Evolutionary conservation across 495 filamentous ascomycete genomes (phyloP).

Genomic region (Tuber borchii): DNA sequence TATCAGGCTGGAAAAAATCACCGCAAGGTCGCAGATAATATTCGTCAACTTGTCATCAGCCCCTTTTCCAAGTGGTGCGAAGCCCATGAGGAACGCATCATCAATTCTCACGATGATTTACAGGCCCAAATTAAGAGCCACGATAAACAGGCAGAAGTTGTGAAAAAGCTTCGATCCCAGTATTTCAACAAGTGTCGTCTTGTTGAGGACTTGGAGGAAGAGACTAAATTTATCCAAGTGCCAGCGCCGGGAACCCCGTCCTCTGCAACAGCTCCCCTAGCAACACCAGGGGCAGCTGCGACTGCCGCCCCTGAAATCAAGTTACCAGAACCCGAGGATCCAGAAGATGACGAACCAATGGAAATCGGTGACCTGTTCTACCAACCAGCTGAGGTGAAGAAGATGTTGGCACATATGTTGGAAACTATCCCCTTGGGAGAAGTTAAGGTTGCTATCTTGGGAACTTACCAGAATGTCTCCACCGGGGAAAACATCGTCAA

Average conservation of each 20-base stretch:
- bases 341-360: conserved; percentile 59
- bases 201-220: conserved; percentile 93
- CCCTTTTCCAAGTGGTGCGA: conserved; percentile 95
- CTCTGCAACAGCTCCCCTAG: conserved; percentile 12
- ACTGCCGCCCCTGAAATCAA: conserved; percentile 55
- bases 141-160: conserved; percentile 80
- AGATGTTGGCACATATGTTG: conserved; percentile 79
- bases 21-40: conserved; percentile 89
- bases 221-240: conserved; percentile 95
- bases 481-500: conserved; percentile 87
- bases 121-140: conserved; percentile 82
- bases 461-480: conserved; percentile 87
- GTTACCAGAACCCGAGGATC: conserved; percentile 52
- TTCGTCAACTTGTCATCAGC: conserved; percentile 86
- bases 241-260: conserved; percentile 48
- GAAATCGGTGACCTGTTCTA: conserved; percentile 88
- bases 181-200: conserved; percentile 99
- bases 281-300: background rate
- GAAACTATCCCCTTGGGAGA: conserved; percentile 79
- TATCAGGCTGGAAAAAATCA: conserved; percentile 68
- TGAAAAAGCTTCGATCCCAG: conserved; percentile 84
- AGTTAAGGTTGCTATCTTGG: conserved; percentile 87
- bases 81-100: conserved; percentile 79
- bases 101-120: conserved; percentile 89
- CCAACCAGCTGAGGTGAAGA: conserved; percentile 76